A percentile compares a stretch with the other conserved stretches of the same genome.
phyloP scores from a whole-genome alignment of 495 filamentous ascomycete species.

The Lichenothelia convexa region DNA sequence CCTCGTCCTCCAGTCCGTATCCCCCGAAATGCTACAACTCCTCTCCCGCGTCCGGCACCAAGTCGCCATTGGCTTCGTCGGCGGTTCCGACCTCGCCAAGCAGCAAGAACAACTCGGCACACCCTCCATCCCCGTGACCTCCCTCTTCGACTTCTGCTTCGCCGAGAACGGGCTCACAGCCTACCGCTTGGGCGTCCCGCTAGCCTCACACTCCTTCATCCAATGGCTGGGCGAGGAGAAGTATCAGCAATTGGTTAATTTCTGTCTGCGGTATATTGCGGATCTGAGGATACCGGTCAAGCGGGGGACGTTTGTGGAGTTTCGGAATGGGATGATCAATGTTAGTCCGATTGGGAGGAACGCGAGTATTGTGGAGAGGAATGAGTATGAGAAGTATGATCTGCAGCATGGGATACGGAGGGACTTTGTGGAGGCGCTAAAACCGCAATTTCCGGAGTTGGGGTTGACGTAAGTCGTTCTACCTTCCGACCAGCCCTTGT shows the following conservation, averaged over 20 bases:
- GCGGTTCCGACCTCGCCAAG: slow-evolving; percentile 60
- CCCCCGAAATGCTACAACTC: slow-evolving; percentile 65
- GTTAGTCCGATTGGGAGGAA: slow-evolving; percentile 84
- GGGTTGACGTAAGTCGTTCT: slow-evolving; percentile 55
- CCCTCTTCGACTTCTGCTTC: slow-evolving; percentile 92
- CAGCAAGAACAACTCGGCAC: slow-evolving; percentile 89
- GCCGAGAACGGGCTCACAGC: slow-evolving; percentile 87
- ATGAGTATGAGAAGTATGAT: slow-evolving; percentile 66
- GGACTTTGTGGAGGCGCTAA: slow-evolving; percentile 52
- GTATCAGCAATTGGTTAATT: slow-evolving; percentile 77
- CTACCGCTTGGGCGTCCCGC: slow-evolving; percentile 55
- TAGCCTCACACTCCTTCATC: slow-evolving; percentile 72
- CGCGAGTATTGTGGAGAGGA: slow-evolving; percentile 58
- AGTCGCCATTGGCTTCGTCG: slow-evolving; percentile 70
- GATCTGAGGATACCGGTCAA: slow-evolving; percentile 77
- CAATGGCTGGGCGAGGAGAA: slow-evolving; percentile 77
- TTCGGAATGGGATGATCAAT: slow-evolving; percentile 95
- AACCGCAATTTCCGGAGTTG: slow-evolving; percentile 62
- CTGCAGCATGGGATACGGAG: slow-evolving; percentile 51
- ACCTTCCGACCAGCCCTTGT: not conserved
- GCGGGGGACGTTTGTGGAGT: slow-evolving; percentile 92
- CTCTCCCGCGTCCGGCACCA: slow-evolving; percentile 68
- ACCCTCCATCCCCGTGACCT: slow-evolving; percentile 39
- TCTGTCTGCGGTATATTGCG: slow-evolving; percentile 74
- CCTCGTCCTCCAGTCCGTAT: slow-evolving; percentile 29